Base-by-base conservation (phyloP, 179 eudicot species). In the Beta corolliflora region DNA sequence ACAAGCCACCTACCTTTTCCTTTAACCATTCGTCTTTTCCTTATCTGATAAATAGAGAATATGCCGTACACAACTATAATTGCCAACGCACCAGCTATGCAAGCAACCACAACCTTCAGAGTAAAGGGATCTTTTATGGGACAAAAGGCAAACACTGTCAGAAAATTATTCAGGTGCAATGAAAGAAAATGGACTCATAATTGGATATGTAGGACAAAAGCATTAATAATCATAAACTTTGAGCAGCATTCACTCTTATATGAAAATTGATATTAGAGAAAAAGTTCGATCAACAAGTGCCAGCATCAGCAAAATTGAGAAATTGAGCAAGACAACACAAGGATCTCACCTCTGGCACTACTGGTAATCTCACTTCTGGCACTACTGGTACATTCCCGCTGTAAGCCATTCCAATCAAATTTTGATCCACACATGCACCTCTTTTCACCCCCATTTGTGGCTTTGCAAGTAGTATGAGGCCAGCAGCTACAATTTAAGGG, bases 391-490 rank as follows among this genome's bases (percentile, higher is more conserved):
- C 86, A 83, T 48, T 48, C 45, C 76, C 75, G 14, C 1, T n/a
- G 18, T 19, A 2, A 50, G 10, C 73, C 66, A 80, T 83, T 56
- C 88, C 85, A 86, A 3, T 50, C 7, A 25, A 29, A 83, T 15
- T 77, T 67, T 80, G 61, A 58, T 45, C 67, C 70, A 72, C 88
- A 86, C 21, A 71, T 1, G 78, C 88, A 85, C 79, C 88, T 85
- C 77, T 0, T 72, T 64, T 45, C 16, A 19, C 77, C 85, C 23
- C 41, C 71, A 68, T 46, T 56, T 71, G 69, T 55, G 19, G 52
- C 4, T n/a, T 83, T 77, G 75, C 88, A 86, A 80, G 79, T 60
- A 71, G 88, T 83, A 69, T 86, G 71, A 29, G 60, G 80, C 86
- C 84, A 86, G 46, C 54, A 58, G 12, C 8, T 23, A 82, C 29